Base-by-base conservation (phyloP, 257 asterid species). In the Leptodermis oblonga region DNA sequence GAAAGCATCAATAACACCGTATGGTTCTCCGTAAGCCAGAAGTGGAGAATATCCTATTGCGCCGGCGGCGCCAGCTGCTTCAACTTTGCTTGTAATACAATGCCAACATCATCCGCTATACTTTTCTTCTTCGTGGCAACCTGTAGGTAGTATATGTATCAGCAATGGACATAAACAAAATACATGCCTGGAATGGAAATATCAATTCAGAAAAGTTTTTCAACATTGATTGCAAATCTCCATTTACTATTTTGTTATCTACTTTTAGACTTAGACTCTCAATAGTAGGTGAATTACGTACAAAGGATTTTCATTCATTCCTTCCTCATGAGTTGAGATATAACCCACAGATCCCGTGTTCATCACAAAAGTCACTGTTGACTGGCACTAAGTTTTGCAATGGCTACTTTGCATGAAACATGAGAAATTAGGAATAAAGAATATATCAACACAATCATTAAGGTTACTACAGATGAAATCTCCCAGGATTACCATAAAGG, bases 21-120 rank as follows among this genome's bases (percentile, higher is more conserved):
- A 59, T 68, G 37, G 34, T 49, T 31, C 8, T 11, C 15, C 11
- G 55, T 23, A 42, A 59, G 67, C 59, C 73, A 72, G 42, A 25
- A 65, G 56, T 28, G 6, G 70, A 46, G 46, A 20, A 67, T 17
- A 48, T 33, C 60, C 74, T 77, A 86, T 49, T 83, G 88, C 31
- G 87, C 30, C 3, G 90, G 83, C 62, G 86, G 83, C 62, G 86
- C 77, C 60, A 85, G 62, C 36, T 83, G 92, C 80, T 77, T 86
- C 83, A 87, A 56, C 75, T 90, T 89, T 20, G 92, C 94, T 80
- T 86, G 96, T 78, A 92, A 83, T 65, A 87, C 83, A 46, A 85
- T 81, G 48, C 92, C 92, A 17, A 85, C 88, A 76, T 92, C 98
- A 72, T 89, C 96, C 34, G 94, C 94, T 75, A 89, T 78, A 68